phyloP scores from a whole-genome alignment of 2,329 filamentous ascomycete species.

The Graphium sp. region DNA sequence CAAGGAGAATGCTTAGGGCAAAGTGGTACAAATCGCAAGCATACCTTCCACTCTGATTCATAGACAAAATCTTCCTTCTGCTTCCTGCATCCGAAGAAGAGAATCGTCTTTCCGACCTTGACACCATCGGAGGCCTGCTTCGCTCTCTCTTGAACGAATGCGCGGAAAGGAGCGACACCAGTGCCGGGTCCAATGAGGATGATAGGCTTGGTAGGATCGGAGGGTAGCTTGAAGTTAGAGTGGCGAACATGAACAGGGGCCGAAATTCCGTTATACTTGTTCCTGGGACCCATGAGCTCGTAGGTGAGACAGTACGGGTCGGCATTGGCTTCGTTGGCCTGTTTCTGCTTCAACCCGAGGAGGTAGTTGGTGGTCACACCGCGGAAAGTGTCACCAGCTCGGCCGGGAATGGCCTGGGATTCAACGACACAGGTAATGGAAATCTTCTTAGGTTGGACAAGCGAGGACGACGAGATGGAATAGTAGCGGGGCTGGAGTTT shows the following conservation, averaged over 20 bases:
- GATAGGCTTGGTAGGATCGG: conserved; percentile 81
- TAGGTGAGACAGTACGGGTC: conserved; percentile 76
- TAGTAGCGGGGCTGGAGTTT: conserved; percentile 98
- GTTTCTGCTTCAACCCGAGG: conserved; percentile 87
- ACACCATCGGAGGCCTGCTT: conserved; percentile 66
- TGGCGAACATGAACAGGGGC: conserved; percentile 92
- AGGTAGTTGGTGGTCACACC: conserved; percentile 97
- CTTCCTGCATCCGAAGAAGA: conserved; percentile 94
- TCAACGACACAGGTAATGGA: conserved; percentile 93
- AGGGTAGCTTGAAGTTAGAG: conserved; percentile 98
- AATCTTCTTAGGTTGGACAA: conserved; percentile 87
- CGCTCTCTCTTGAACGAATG: conserved; percentile 84
- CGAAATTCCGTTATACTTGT: conserved; percentile 93
- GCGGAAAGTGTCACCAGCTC: conserved; percentile 56
- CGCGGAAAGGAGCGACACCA: conserved; percentile 91
- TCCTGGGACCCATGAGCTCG: conserved; percentile 72
- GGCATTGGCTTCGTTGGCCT: conserved; percentile 71
- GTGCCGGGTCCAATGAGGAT: conserved; percentile 96
- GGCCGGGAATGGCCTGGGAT: conserved; percentile 59
- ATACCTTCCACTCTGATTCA: conserved; percentile 78
- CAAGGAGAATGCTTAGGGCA: not conserved
- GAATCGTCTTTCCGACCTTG: conserved; percentile 67
- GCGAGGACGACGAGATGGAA: conserved; percentile 93
- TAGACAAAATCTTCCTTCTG: conserved; percentile 85
- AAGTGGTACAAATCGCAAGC: conserved; percentile 13